phyloP scores from a whole-genome alignment of 2,329 filamentous ascomycete genomes.

The Fusarium scirpi region DNA sequence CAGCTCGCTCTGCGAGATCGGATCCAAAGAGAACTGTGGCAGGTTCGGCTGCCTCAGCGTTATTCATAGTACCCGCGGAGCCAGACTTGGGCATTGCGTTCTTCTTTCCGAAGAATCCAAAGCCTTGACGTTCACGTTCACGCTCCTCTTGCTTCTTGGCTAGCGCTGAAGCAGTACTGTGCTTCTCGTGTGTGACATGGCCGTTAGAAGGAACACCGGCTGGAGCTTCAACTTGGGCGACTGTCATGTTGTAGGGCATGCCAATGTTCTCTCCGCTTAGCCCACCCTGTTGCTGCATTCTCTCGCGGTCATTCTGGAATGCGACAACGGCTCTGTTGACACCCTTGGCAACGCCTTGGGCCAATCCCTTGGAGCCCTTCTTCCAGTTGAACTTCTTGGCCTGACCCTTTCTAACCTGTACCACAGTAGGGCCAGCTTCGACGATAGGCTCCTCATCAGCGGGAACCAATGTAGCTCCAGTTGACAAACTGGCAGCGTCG shows the following conservation, averaged over 20 bases:
- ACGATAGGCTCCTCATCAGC: slow-evolving; percentile 75
- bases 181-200: slow-evolving; percentile 34
- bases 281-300: slow-evolving; percentile 62
- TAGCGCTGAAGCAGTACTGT: slow-evolving; percentile 39
- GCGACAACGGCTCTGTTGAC: slow-evolving; percentile 91
- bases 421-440: slow-evolving; percentile 87
- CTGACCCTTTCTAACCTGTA: slow-evolving; percentile 94
- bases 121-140: slow-evolving; percentile 66
- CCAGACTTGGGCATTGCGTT: slow-evolving; percentile 64
- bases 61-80: slow-evolving; percentile 57
- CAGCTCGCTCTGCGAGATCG: slow-evolving; percentile 85
- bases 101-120: slow-evolving; percentile 77
- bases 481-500: slow-evolving; percentile 65
- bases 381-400: slow-evolving; percentile 99
- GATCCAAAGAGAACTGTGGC: slow-evolving; percentile 83
- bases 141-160: slow-evolving; percentile 48
- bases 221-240: slow-evolving; percentile 65
- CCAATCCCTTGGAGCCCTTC: slow-evolving; percentile 92
- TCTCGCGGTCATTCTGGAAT: slow-evolving; percentile 71
- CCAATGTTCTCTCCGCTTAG: slow-evolving; percentile 74
- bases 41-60: slow-evolving; percentile 62
- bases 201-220: slow-evolving; percentile 49
- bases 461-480: slow-evolving; percentile 69
- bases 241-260: slow-evolving; percentile 77
- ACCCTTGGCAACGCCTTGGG: slow-evolving; percentile 93